Conservation (phyloP, 257 asterid genomes). For the Lavandula angustifolia region DNA sequence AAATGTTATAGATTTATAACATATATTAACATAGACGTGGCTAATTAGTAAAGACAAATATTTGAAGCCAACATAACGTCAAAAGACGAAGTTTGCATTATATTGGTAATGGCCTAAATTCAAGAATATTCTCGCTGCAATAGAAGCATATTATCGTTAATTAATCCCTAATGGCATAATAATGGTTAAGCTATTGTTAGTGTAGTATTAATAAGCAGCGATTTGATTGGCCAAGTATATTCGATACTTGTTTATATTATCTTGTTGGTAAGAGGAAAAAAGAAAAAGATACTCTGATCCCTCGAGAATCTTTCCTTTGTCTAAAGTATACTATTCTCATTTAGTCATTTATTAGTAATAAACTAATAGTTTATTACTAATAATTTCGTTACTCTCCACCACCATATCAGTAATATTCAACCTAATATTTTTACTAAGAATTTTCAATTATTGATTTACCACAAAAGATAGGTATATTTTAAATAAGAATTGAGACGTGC, state of each 20-base stretch:
- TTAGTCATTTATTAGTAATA: not conserved
- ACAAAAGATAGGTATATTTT: not conserved
- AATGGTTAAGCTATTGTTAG: constrained; percentile 24
- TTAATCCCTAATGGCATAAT: not conserved
- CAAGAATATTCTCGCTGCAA: constrained; percentile 42
- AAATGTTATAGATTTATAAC: not conserved
- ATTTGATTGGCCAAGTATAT: constrained; percentile 44
- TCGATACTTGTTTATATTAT: constrained; percentile 39
- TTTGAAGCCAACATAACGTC: constrained; percentile 29
- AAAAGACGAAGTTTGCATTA: constrained; percentile 38
- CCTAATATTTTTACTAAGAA: not conserved
- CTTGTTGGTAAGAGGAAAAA: constrained; percentile 32
- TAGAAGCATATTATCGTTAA: constrained; percentile 40
- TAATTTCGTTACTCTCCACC: constrained; percentile 27
- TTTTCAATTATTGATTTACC: not conserved
- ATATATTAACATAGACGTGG: not conserved
- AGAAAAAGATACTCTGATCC: constrained; percentile 41
- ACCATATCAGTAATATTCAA: constrained; percentile 3
- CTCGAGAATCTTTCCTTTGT: constrained; percentile 46
- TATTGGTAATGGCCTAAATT: constrained; percentile 23
- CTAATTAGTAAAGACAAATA: constrained; percentile 17
- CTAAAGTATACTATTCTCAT: constrained; percentile 35
- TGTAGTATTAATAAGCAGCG: constrained; percentile 27
- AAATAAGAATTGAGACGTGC: too few relatives aligned
- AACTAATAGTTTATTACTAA: not conserved